Percentiles rank a stretch among this genome's conserved stretches.
Evolutionary conservation across 2,329 filamentous ascomycete genomes (phyloP).

Genomic region (Apiospora aurea): DNA sequence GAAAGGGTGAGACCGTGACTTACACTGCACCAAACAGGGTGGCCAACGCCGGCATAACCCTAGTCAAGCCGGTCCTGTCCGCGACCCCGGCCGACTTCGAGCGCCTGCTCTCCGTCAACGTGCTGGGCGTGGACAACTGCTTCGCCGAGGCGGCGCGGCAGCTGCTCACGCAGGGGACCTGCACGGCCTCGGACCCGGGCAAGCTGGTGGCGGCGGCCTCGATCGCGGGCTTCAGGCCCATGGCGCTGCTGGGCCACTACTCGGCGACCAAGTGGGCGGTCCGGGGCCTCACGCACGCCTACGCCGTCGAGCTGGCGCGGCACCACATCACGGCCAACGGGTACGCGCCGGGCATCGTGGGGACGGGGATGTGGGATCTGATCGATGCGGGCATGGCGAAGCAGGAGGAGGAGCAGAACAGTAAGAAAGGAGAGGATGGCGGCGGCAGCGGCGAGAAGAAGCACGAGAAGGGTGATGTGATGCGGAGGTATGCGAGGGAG

Average conservation of each 20-base stretch:
- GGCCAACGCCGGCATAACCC: conserved; percentile 68
- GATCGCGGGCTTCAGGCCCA: conserved; percentile 67
- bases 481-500: not conserved
- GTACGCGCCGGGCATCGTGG: conserved; percentile 73
- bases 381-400: conserved; percentile 65
- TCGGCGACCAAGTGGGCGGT: conserved; percentile 72
- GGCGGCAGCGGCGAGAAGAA: conserved; percentile 60
- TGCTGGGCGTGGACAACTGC: conserved; percentile 70
- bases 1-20: not conserved
- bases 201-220: conserved; percentile 62
- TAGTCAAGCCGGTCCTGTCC: conserved; percentile 63
- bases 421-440: too few species aligned
- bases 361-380: conserved; percentile 72
- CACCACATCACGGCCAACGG: conserved; percentile 72
- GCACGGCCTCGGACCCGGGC: conserved; percentile 39
- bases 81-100: conserved; percentile 63
- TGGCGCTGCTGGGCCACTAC: conserved; percentile 67
- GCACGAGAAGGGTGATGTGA: conserved; percentile 4
- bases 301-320: conserved; percentile 69
- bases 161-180: conserved; percentile 66
- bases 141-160: conserved; percentile 69
- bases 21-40: conserved; percentile 49
- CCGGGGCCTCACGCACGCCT: conserved; percentile 69
- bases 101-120: conserved; percentile 69
- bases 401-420: conserved; percentile 53